Evolutionary conservation across 305 asterid species (phyloP).

Genomic region (Solanum hybrid): DNA sequence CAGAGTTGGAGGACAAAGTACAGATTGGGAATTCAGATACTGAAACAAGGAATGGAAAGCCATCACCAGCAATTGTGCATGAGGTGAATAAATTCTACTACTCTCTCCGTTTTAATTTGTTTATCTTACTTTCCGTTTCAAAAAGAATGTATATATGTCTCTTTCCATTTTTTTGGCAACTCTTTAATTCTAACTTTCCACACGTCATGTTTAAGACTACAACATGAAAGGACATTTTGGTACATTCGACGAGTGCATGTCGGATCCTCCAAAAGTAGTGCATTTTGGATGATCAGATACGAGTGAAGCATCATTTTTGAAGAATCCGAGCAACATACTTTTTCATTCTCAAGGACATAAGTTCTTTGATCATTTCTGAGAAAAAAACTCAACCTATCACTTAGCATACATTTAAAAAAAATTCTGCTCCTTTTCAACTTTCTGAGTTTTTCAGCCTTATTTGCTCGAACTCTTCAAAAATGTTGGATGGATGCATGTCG

Average conservation of each 20-base stretch:
- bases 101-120: not conserved
- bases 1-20: slow-evolving; percentile 74
- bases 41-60: slow-evolving; percentile 51
- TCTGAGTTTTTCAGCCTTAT: not conserved
- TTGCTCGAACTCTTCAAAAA: not conserved
- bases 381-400: not conserved
- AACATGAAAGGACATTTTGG: not conserved
- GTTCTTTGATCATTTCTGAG: not conserved
- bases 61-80: slow-evolving; percentile 50
- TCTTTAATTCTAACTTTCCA: not conserved
- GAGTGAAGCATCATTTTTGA: not conserved
- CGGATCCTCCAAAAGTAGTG: not conserved
- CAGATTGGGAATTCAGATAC: slow-evolving; percentile 47
- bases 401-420: too few species aligned
- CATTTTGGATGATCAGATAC: not conserved
- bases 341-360: not conserved
- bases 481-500: not conserved
- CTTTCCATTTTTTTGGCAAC: not conserved
- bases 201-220: not conserved
- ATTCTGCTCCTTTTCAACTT: not conserved
- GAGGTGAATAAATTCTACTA: slow-evolving; percentile 39
- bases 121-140: not conserved
- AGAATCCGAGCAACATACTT: not conserved
- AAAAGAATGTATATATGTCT: not conserved
- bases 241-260: not conserved